These are phyloP conservation scores for Zostera marina DNA, from an alignment of 116 monocot genomes.

Conservation along the genomic window DNA sequence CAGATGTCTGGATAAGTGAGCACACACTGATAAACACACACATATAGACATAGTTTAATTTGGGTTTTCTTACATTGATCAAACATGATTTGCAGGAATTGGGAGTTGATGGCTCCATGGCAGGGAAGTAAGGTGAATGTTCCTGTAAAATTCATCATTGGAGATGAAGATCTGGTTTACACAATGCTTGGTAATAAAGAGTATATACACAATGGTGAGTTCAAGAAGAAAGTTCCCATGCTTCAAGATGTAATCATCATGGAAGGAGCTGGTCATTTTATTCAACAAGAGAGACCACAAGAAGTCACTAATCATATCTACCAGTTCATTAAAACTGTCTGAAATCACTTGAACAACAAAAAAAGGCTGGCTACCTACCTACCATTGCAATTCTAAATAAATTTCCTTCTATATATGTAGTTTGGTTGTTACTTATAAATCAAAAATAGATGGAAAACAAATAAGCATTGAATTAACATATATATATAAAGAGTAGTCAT, in stretches of 20 bases:
- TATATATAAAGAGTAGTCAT: too few relatives aligned
- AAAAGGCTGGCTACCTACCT: neutral
- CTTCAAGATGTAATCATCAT: neutral
- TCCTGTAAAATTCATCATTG: neutral
- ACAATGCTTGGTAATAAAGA: neutral
- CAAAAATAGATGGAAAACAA: too few relatives aligned
- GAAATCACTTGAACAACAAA: neutral
- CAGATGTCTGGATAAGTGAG: slow-evolving; percentile 20
- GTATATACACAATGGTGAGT: neutral
- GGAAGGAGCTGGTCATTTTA: neutral
- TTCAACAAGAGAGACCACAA: neutral
- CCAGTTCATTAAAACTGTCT: too few relatives aligned
- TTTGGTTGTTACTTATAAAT: too few relatives aligned
- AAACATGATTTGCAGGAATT: too few relatives aligned
- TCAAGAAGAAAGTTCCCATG: neutral
- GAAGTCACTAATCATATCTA: neutral
- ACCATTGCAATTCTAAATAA: neutral
- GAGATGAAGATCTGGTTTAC: neutral
- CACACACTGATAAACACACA: too few relatives aligned
- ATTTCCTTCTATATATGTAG: too few relatives aligned
- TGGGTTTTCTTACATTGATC: too few relatives aligned
- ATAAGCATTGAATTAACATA: too few relatives aligned
- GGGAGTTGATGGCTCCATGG: too few relatives aligned
- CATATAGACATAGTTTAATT: too few relatives aligned
- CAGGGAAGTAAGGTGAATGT: too few relatives aligned